These are phyloP conservation scores for Pythium pyrilobum DNA, from an alignment of 352 stramenopile species.

Conservation along the genomic window DNA sequence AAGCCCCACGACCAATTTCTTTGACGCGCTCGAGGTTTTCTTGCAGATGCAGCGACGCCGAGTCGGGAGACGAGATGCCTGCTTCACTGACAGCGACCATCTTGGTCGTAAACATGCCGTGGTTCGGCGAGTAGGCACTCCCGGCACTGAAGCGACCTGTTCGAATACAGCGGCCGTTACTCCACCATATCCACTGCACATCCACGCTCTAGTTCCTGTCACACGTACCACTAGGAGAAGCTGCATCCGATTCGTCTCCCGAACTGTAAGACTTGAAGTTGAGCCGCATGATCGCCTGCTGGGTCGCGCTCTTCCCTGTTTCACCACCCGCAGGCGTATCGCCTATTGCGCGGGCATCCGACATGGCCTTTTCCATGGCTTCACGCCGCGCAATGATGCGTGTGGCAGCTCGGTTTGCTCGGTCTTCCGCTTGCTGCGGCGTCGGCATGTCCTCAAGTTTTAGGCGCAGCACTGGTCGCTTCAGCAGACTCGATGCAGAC, in stretches of 20 bases:
- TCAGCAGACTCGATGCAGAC: constrained; percentile 16
- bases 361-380: constrained; percentile 56
- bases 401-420: constrained; percentile 65
- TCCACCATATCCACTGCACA: no score
- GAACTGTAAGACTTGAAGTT: constrained; percentile 73
- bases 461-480: constrained; percentile 61
- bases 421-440: constrained; percentile 75
- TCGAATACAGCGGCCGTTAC: constrained; percentile 29
- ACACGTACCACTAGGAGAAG: constrained; percentile 55
- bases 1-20: constrained; percentile 75
- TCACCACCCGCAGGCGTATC: background rate
- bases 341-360: background rate
- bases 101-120: constrained; percentile 84
- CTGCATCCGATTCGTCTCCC: constrained; percentile 53
- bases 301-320: constrained; percentile 38
- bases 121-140: constrained; percentile 84
- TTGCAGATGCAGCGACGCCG: constrained; percentile 70
- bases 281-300: constrained; percentile 59
- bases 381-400: constrained; percentile 71
- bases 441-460: constrained; percentile 87
- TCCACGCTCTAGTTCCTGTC: background rate
- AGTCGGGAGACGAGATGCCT: constrained; percentile 79
- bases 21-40: constrained; percentile 78
- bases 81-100: constrained; percentile 80
- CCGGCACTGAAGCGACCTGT: constrained; percentile 54